phyloP scores from a whole-genome alignment of 2,329 filamentous ascomycete genomes.

The Septoria petroselini region DNA sequence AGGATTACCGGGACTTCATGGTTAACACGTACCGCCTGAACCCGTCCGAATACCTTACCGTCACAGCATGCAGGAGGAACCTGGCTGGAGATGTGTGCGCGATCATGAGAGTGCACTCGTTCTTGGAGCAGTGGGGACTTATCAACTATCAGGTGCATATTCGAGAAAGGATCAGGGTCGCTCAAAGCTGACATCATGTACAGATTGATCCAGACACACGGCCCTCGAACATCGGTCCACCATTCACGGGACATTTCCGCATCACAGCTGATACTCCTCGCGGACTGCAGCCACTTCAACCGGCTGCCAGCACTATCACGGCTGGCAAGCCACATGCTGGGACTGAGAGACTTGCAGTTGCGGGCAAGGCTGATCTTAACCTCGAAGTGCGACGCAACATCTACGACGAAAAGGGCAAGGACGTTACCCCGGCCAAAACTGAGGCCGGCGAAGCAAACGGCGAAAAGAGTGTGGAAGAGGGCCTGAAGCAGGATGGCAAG shows the following conservation, averaged over 20 bases:
- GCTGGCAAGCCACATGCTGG: constrained; percentile 60
- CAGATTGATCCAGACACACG: constrained; percentile 95
- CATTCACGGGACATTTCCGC: constrained; percentile 96
- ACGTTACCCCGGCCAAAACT: constrained; percentile 61
- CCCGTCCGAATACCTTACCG: constrained; percentile 91
- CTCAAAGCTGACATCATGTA: constrained; percentile 6
- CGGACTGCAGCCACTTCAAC: constrained; percentile 92
- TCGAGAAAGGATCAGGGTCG: neutral
- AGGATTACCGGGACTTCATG: constrained; percentile 99
- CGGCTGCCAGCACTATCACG: constrained; percentile 69
- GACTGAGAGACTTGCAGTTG: constrained; percentile 69
- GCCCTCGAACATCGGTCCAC: constrained; percentile 90
- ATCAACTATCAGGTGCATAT: constrained; percentile 89
- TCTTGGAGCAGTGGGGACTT: constrained; percentile 96
- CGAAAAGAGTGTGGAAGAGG: constrained; percentile 63
- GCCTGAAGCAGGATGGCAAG: constrained; percentile 61
- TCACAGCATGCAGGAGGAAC: constrained; percentile 92
- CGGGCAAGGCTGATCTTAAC: constrained; percentile 77
- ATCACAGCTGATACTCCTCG: constrained; percentile 93
- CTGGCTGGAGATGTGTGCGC: constrained; percentile 96
- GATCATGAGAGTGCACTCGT: constrained; percentile 97
- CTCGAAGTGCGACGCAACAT: constrained; percentile 93
- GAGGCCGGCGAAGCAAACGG: constrained; percentile 58
- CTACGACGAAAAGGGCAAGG: constrained; percentile 87
- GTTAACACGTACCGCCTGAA: constrained; percentile 98